Conservation (phyloP, 495 filamentous ascomycete species). For the Schizothecium vesticola region DNA sequence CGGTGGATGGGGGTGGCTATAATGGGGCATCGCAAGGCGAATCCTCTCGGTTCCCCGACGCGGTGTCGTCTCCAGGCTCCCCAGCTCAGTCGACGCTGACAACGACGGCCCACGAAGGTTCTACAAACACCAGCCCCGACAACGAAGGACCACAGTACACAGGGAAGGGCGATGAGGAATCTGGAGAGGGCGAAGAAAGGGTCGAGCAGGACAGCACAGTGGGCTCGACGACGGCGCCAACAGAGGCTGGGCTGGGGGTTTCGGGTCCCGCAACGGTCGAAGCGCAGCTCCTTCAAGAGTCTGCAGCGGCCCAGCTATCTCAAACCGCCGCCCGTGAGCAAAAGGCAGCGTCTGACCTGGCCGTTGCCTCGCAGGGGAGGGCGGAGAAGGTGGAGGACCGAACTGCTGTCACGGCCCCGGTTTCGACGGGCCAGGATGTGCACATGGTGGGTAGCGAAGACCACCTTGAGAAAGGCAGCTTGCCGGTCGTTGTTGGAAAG, state of each 20-base stretch:
- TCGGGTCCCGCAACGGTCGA: slow-evolving; percentile 28
- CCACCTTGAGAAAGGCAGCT: background rate
- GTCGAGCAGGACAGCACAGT: slow-evolving; percentile 3
- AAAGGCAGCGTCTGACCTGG: background rate
- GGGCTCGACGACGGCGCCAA: slow-evolving; percentile 13
- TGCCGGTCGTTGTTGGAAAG: background rate
- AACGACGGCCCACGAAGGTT: slow-evolving; percentile 36
- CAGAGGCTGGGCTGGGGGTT: background rate
- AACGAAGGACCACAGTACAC: slow-evolving; percentile 42
- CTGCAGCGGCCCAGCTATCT: slow-evolving; percentile 25
- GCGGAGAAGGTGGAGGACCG: background rate
- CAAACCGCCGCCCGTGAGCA: background rate
- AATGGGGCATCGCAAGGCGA: slow-evolving; percentile 14
- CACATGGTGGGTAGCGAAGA: background rate
- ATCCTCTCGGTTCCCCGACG: slow-evolving; percentile 26
- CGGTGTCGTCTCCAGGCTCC: slow-evolving; percentile 41
- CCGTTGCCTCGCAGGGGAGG: background rate
- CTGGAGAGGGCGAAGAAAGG: slow-evolving; percentile 10
- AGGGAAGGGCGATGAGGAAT: slow-evolving; percentile 31
- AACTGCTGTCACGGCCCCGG: background rate
- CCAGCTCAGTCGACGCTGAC: slow-evolving; percentile 39
- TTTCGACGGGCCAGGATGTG: background rate
- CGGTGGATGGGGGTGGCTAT: background rate
- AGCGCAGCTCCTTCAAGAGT: slow-evolving; percentile 38
- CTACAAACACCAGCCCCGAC: slow-evolving; percentile 51